These are phyloP conservation scores for Naganishia friedmannii DNA, from an alignment of 768 basidiomycete species.

Conservation along the genomic window DNA sequence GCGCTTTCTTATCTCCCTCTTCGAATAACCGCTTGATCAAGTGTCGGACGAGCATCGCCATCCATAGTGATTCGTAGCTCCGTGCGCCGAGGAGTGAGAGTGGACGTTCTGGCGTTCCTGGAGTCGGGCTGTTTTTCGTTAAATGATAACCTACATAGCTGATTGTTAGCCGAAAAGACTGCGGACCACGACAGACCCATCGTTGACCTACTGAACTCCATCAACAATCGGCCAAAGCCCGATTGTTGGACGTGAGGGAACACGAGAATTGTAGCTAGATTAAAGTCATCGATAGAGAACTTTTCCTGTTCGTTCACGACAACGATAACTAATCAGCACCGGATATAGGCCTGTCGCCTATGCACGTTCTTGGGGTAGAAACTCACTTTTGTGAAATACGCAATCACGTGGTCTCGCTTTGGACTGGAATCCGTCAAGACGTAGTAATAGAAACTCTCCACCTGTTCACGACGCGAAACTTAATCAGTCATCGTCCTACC, in stretches of 20 bases:
- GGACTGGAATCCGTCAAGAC: conserved; percentile 80
- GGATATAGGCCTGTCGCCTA: no score
- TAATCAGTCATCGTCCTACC: not conserved
- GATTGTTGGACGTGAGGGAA: conserved; percentile 87
- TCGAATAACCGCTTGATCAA: conserved; percentile 13
- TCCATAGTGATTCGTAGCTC: conserved; percentile 63
- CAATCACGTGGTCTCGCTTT: conserved; percentile 73
- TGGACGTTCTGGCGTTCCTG: conserved; percentile 91
- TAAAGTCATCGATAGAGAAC: conserved; percentile 91
- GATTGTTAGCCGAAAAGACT: not conserved
- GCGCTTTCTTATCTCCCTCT: conserved; percentile 20
- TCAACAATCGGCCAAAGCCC: conserved; percentile 91
- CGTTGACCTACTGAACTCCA: conserved; percentile 96
- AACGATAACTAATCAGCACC: not conserved
- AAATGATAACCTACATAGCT: conserved; percentile 76
- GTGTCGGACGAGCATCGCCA: conserved; percentile 30
- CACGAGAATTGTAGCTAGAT: conserved; percentile 92
- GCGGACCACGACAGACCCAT: not conserved
- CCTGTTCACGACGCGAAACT: conserved; percentile 28
- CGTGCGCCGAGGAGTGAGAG: conserved; percentile 87
- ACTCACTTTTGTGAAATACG: conserved; percentile 67
- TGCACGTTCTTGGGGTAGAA: no score
- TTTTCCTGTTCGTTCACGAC: conserved; percentile 66
- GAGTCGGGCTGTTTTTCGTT: conserved; percentile 68
- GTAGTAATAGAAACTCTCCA: conserved; percentile 72